Evolutionary conservation across 164 flowering plant genomes (phyloP).

Genomic region (Magnolia officinalis): DNA sequence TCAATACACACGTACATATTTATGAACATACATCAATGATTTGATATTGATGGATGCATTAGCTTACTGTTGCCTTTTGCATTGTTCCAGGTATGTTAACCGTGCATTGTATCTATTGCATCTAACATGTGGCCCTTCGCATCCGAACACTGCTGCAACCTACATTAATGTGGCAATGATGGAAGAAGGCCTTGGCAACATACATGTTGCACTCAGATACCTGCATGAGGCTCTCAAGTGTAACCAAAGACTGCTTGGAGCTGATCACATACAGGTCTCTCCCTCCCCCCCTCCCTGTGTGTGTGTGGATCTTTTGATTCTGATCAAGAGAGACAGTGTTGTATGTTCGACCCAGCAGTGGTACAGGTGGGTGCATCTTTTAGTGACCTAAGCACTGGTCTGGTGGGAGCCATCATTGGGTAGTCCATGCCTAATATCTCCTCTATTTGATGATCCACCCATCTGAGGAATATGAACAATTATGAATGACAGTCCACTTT

Average conservation of each 20-base stretch:
- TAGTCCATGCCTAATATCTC: no score
- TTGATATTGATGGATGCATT: neutral
- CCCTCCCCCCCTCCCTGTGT: slow-evolving; percentile 8
- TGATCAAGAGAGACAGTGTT: no score
- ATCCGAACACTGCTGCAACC: slow-evolving; percentile 97
- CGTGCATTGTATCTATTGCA: slow-evolving; percentile 92
- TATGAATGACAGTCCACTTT: no score
- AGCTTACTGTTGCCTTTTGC: neutral
- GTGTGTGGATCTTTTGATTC: no score
- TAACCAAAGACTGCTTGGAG: slow-evolving; percentile 89
- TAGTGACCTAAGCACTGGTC: no score
- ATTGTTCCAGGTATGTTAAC: slow-evolving; percentile 71
- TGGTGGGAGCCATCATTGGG: no score
- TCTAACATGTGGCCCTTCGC: slow-evolving; percentile 89
- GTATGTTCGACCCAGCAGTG: neutral
- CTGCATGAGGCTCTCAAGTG: slow-evolving; percentile 95
- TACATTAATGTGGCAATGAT: slow-evolving; percentile 98
- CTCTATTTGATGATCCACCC: no score
- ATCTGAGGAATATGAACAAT: no score
- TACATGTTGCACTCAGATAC: slow-evolving; percentile 89
- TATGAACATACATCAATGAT: neutral
- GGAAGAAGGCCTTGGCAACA: slow-evolving; percentile 97
- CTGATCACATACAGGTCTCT: slow-evolving; percentile 86
- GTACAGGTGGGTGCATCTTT: neutral
- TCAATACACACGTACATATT: neutral